These are phyloP conservation scores for Mycena sanguinolenta DNA, from an alignment of 768 basidiomycete genomes.

Conservation along the genomic window DNA sequence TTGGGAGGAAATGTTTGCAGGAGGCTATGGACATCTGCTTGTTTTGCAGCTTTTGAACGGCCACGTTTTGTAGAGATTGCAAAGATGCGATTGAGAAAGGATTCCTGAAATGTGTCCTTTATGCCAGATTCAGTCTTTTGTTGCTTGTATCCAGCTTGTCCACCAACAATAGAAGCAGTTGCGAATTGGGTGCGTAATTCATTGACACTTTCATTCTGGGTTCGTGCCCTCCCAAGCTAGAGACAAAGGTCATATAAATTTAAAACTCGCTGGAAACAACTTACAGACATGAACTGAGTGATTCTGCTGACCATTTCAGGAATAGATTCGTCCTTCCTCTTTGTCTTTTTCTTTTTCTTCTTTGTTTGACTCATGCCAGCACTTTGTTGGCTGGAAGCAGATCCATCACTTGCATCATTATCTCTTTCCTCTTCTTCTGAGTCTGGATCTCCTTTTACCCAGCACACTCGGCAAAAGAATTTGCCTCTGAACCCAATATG, in stretches of 20 bases:
- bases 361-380: neutral
- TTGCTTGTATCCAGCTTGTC: constrained; percentile 35
- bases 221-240: constrained; percentile 32
- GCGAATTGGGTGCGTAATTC: constrained; percentile 37
- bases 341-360: constrained; percentile 24
- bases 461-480: constrained; percentile 56
- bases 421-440: constrained; percentile 31
- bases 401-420: neutral
- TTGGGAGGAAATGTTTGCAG: neutral
- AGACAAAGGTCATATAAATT: constrained; percentile 6
- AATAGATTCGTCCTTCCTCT: too few relatives aligned
- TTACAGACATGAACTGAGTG: constrained; percentile 36
- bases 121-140: constrained; percentile 45
- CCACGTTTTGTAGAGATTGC: constrained; percentile 34
- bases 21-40: constrained; percentile 31
- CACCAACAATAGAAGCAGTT: constrained; percentile 32
- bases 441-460: constrained; percentile 43
- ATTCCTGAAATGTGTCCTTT: constrained; percentile 50
- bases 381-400: too few relatives aligned
- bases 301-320: constrained; percentile 39
- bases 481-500: constrained; percentile 56
- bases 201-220: constrained; percentile 36
- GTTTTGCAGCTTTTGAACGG: constrained; percentile 23
- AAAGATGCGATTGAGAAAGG: constrained; percentile 43
- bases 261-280: neutral